Conservation (phyloP, 2,329 filamentous ascomycete genomes). For the Lasiodiplodia hormozganensis region DNA sequence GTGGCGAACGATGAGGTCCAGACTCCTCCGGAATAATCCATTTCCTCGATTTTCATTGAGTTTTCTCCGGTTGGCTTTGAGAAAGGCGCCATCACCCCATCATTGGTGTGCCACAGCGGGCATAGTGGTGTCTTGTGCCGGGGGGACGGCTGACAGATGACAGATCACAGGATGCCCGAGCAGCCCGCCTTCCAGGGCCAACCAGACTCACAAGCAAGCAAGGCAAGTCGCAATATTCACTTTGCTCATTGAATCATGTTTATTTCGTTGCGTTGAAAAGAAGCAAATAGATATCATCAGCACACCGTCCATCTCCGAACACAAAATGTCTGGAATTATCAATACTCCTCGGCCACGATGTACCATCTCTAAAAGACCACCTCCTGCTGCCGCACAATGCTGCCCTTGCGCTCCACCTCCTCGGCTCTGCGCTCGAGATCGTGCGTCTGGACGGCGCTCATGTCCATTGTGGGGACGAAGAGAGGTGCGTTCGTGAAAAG, state of each 20-base stretch:
- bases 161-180: not conserved
- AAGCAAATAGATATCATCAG: not conserved
- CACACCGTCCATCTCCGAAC: not conserved
- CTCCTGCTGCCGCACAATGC: constrained; percentile 29
- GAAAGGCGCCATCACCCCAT: not conserved
- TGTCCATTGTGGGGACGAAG: constrained; percentile 66
- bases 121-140: not conserved
- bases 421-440: constrained; percentile 67
- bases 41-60: no score
- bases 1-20: not conserved
- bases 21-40: not conserved
- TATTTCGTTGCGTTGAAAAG: not conserved
- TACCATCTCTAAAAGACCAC: constrained; percentile 4
- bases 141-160: not conserved
- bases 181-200: not conserved
- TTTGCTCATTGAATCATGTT: not conserved
- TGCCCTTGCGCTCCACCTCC: constrained; percentile 63
- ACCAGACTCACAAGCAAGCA: not conserved
- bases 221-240: not conserved
- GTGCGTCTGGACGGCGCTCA: constrained; percentile 58
- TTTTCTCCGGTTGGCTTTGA: not conserved
- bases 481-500: constrained; percentile 70
- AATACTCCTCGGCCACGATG: not conserved
- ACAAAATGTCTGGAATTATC: not conserved
- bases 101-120: not conserved